These are phyloP conservation scores for Schizochytrium sp. DNA, from an alignment of 108 stramenopile genomes.

Conservation along the genomic window DNA sequence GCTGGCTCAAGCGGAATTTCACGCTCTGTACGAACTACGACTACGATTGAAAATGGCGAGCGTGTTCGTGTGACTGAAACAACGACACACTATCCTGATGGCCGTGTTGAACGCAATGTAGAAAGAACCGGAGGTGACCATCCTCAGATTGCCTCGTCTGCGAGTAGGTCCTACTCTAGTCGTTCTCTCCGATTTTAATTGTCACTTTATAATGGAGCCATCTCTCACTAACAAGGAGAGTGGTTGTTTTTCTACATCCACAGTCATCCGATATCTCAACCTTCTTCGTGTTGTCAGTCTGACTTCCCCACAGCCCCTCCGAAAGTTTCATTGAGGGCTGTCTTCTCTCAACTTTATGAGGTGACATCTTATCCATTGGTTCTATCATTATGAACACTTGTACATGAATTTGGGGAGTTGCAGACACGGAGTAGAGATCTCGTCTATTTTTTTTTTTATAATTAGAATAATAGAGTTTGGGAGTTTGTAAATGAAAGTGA, in stretches of 20 bases:
- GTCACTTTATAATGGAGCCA: not conserved
- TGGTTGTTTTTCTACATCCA: no score
- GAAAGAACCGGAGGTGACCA: not conserved
- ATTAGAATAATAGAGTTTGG: no score
- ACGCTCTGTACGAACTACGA: constrained; percentile 5
- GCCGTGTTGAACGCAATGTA: constrained; percentile 32
- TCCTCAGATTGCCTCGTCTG: not conserved
- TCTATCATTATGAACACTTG: no score
- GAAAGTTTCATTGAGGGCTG: no score
- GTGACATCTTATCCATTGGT: no score
- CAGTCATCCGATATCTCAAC: not conserved
- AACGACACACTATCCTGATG: constrained; percentile 7
- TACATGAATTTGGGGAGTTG: no score
- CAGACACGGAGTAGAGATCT: no score
- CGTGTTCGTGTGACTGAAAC: constrained; percentile 46
- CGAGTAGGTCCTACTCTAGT: not conserved
- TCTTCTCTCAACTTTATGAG: no score
- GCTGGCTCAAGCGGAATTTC: not conserved
- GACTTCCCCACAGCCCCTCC: not conserved
- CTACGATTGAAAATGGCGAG: constrained; percentile 12
- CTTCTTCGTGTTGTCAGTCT: not conserved
- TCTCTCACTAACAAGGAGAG: no score
- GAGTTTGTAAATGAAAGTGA: no score
- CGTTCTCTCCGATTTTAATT: not conserved
- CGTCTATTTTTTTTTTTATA: no score